Evolutionary conservation across 805 yeast species (phyloP).

Genomic region (Tetrapisispora phaffii): DNA sequence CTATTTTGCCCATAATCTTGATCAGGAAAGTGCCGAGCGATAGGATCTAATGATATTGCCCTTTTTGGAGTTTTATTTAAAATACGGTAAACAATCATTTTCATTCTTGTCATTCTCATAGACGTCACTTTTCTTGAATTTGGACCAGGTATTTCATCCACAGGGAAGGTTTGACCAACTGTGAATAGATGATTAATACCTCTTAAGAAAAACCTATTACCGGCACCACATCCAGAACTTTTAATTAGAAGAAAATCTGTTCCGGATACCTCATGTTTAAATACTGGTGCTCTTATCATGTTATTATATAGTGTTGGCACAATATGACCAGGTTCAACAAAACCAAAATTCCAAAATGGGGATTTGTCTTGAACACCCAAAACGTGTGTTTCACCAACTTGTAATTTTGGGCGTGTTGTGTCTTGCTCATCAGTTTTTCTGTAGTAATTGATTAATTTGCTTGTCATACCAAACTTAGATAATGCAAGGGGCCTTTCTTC

Average conservation of each 20-base stretch:
- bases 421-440: slow-evolving; percentile 77
- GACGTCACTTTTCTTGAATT: slow-evolving; percentile 93
- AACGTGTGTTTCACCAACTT: slow-evolving; percentile 91
- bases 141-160: slow-evolving; percentile 93
- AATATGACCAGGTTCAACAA: slow-evolving; percentile 86
- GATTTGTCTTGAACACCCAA: slow-evolving; percentile 93
- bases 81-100: slow-evolving; percentile 87
- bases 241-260: slow-evolving; percentile 79
- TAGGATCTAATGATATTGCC: slow-evolving; percentile 75
- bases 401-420: slow-evolving; percentile 72
- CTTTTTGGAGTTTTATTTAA: slow-evolving; percentile 65
- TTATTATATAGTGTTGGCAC: slow-evolving; percentile 91
- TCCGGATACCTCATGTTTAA: slow-evolving; percentile 64
- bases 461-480: slow-evolving; percentile 92
- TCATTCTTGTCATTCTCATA: slow-evolving; percentile 79
- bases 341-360: slow-evolving; percentile 97
- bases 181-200: slow-evolving; percentile 64
- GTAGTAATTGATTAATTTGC: slow-evolving; percentile 85
- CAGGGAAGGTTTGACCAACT: slow-evolving; percentile 90
- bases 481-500: slow-evolving; percentile 80
- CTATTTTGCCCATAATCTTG: slow-evolving; percentile 96
- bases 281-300: slow-evolving; percentile 86
- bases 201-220: slow-evolving; percentile 60
- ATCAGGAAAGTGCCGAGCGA: slow-evolving; percentile 88
- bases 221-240: slow-evolving; percentile 71